These are phyloP conservation scores for Candida fluviatilis DNA, from an alignment of 805 yeast genomes.

Conservation along the genomic window DNA sequence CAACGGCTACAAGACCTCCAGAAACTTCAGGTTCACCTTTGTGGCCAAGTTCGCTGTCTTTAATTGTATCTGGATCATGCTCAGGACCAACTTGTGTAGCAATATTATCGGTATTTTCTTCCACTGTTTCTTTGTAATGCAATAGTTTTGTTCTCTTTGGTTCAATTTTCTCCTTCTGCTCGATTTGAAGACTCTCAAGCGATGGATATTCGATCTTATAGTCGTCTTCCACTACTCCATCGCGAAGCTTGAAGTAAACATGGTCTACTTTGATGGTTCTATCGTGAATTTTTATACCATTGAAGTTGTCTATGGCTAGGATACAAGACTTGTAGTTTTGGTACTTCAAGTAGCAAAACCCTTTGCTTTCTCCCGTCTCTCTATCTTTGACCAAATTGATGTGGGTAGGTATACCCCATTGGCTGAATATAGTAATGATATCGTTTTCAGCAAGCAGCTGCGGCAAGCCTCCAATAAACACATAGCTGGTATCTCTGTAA, in stretches of 20 bases:
- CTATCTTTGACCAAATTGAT: constrained; percentile 64
- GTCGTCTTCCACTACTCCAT: constrained; percentile 45
- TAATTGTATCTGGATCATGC: constrained; percentile 35
- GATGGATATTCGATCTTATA: not conserved
- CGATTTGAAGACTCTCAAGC: not conserved
- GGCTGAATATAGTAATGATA: constrained; percentile 73
- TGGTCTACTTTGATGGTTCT: constrained; percentile 61
- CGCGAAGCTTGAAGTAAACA: constrained; percentile 53
- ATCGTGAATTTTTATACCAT: constrained; percentile 60
- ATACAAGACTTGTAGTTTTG: constrained; percentile 77
- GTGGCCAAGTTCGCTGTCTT: constrained; percentile 8
- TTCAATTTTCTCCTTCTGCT: constrained; percentile 3
- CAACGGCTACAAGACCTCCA: constrained; percentile 28
- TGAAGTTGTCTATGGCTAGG: constrained; percentile 84
- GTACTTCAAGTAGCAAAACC: constrained; percentile 80
- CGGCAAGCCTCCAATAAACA: constrained; percentile 74
- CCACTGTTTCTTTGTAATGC: no score
- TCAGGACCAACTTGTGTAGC: constrained; percentile 13
- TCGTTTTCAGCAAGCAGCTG: constrained; percentile 68
- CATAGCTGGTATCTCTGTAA: constrained; percentile 68
- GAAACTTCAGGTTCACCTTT: constrained; percentile 3
- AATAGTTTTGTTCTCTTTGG: no score
- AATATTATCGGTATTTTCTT: constrained; percentile 3
- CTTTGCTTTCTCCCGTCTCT: constrained; percentile 30
- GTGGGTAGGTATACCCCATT: constrained; percentile 83